Evolutionary conservation across 495 filamentous ascomycete genomes (phyloP), one percentile per base, ranked within the genome.

Genomic region (Penicillium malachiteum): DNA sequence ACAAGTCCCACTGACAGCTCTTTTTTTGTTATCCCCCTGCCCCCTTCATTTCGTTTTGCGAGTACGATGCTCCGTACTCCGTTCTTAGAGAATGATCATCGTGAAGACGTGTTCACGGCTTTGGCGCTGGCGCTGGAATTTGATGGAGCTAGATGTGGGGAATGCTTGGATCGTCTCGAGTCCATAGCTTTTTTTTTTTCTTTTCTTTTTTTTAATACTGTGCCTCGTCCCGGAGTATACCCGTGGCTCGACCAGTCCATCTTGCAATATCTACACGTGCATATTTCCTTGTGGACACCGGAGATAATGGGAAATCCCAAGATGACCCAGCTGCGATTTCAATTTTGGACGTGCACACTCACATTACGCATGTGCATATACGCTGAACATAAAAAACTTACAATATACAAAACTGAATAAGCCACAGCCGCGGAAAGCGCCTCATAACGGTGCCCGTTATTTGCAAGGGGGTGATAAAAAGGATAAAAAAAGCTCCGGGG

Each of bases 371-470:
- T 26, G 12, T 39, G 32, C 17, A 41, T 16, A 9, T 17, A 44
- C 21, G 21, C 21, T 26, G 2, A 26, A 26, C 21, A 26, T 26
- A 26, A 26, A 26, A 26, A 26, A 26, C 17, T 26, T 35, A 40
- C 43, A 8, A 26, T 46, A 17, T 46, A 46, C n/a, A n/a, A n/a
- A 10, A 9, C 39, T 7, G 14, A 50, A 40, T 45, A 54, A 59
- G 50, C 56, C 52, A 63, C 61, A 67, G 38, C 61, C 64, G 61
- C 64, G 56, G 50, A 65, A 59, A 52, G 57, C 64, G 64, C 64
- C 35, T 65, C 37, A 40, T 56, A 51, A 50, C 48, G 52, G 38
- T 39, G 21, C n/a, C 47, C 40, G 18, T 42, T 57, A 52, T 46
- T 16, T 40, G 33, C 55, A 38, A 44, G 48, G 49, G 39, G 21